Evolutionary conservation across 257 asterid genomes (phyloP).

Genomic region (Haberlea rhodopensis): DNA sequence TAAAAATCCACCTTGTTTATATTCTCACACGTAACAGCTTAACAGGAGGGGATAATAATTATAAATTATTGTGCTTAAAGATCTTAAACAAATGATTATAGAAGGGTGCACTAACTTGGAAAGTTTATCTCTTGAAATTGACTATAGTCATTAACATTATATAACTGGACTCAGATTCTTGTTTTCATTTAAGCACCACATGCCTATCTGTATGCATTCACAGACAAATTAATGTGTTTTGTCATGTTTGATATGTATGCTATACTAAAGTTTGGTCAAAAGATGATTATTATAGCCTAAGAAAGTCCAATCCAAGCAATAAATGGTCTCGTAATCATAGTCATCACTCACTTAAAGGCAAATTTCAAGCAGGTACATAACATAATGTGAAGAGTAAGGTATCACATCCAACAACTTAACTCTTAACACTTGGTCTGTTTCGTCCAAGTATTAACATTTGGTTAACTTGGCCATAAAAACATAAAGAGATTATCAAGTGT

Average conservation of each 20-base stretch:
- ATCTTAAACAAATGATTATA: too few species aligned
- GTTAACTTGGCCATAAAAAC: not conserved
- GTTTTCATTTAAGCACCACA: not conserved
- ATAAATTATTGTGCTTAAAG: too few species aligned
- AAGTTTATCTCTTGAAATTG: not conserved
- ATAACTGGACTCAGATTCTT: not conserved
- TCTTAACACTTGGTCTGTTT: not conserved
- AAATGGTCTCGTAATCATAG: not conserved
- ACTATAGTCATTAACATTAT: not conserved
- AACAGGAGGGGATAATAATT: not conserved
- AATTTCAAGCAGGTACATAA: not conserved
- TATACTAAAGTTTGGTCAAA: not conserved
- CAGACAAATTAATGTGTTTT: too few species aligned
- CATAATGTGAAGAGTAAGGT: not conserved
- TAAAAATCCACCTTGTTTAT: not conserved
- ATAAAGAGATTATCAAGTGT: not conserved
- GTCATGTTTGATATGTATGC: not conserved
- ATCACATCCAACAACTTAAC: not conserved
- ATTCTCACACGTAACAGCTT: not conserved
- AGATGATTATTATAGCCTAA: not conserved
- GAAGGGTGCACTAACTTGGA: not conserved
- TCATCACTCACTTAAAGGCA: not conserved
- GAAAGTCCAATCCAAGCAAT: not conserved
- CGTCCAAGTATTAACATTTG: not conserved
- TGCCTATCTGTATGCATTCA: not conserved